Evolutionary conservation across 805 yeast species (phyloP), one percentile per base, ranked within the genome.

Genomic region (Yamadazyma nakazawae): DNA sequence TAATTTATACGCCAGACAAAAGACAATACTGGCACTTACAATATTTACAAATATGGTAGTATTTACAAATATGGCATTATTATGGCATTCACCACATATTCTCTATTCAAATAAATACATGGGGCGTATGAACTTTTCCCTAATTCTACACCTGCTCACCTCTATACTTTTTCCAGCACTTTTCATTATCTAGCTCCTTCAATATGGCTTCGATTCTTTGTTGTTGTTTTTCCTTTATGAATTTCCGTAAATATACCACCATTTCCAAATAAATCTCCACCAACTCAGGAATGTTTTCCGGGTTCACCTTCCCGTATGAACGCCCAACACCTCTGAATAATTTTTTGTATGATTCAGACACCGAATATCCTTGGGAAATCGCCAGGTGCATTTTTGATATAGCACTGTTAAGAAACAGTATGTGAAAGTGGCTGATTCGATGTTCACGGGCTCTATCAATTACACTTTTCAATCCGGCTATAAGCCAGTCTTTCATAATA

Each of bases 331-430:
- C 26, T 4, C 13, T 38, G 19, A 37, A 37, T n/a, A 37, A 26
- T 6, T 16, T 17, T 17, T 26, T 26, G 10, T 8, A 36, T 11
- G n/a, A 11, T 19, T 36, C 19, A n/a, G 12, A 26, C 8, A 25
- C 34, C 21, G 18, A 14, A 3, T n/a, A 9, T 3, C 41, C 6
- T 5, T 25, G 41, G 17, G n/a, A 12, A 6, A 31, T 11, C 16
- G 31, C 19, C 43, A 40, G 43, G 18, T 40, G 30, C 36, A 40
- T 40, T 12, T 19, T 30, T 5, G 36, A 12, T 8, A 40, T 31
- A 5, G 31, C 18, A 18, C 36, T 12, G 18, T 40, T 40, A 16
- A 40, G 8, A 17, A 40, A 40, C 21, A 40, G 13, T 13, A 17
- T 11, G 10, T 5, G 12, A n/a, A 40, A 40, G 13, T 13, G 26